These are phyloP conservation scores for Hsuehochloa calcarea DNA, from an alignment of 176 grass and related monocot species.

Conservation along the genomic window DNA sequence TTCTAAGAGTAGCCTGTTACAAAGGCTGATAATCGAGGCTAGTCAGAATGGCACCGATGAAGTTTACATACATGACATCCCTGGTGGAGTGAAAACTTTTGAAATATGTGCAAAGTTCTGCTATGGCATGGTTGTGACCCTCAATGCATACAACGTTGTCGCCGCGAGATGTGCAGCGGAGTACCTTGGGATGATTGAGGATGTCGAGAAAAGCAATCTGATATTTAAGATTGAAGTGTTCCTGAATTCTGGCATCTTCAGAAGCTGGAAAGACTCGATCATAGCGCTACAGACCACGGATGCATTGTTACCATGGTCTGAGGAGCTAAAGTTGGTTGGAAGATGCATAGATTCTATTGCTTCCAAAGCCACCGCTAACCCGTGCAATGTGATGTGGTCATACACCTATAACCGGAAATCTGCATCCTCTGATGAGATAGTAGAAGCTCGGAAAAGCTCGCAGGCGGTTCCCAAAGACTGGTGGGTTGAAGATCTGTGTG, in stretches of 20 bases:
- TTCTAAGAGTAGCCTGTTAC: constrained; percentile 74
- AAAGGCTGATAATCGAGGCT: constrained; percentile 58
- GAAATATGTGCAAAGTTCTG: constrained; percentile 91
- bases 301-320: constrained; percentile 58
- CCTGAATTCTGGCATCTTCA: constrained; percentile 62
- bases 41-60: constrained; percentile 54
- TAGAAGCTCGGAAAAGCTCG: constrained; percentile 52
- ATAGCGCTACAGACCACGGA: constrained; percentile 69
- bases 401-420: constrained; percentile 66
- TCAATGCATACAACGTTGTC: constrained; percentile 78
- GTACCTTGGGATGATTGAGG: constrained; percentile 92
- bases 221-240: constrained; percentile 81
- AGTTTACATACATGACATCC: constrained; percentile 60
- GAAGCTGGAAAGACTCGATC: constrained; percentile 85
- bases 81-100: constrained; percentile 68
- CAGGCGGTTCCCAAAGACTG: constrained; percentile 57
- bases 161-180: constrained; percentile 67
- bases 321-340: constrained; percentile 70
- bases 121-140: constrained; percentile 84
- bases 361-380: constrained; percentile 63
- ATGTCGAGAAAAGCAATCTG: constrained; percentile 78
- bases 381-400: constrained; percentile 62
- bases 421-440: constrained; percentile 57
- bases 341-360: constrained; percentile 84
- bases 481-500: constrained; percentile 93